Conservation (phyloP, 2,329 filamentous ascomycete species). For the Cladosporium cucumerinum region DNA sequence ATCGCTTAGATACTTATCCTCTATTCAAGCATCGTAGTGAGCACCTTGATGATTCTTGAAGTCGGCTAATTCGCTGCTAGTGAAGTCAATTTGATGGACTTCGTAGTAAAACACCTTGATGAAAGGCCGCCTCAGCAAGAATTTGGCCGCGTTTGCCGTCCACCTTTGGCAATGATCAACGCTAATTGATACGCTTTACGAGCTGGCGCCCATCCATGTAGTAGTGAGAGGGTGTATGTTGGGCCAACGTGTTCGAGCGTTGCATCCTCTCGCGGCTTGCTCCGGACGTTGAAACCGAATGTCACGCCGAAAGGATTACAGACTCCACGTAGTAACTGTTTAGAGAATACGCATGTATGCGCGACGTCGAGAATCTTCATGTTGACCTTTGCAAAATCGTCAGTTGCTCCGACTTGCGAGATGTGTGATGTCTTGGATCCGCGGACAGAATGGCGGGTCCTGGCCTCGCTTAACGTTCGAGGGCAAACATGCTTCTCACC, state of each 20-base stretch:
- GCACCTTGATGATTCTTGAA: constrained; percentile 10
- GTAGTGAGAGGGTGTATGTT: not conserved
- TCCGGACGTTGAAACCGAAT: not conserved
- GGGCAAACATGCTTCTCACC: not conserved
- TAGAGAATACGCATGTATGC: not conserved
- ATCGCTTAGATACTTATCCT: constrained; percentile 10
- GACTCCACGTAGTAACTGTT: not conserved
- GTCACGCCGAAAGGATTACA: not conserved
- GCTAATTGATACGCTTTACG: not conserved
- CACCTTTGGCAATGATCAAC: not conserved
- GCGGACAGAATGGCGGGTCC: not conserved
- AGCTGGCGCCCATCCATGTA: not conserved
- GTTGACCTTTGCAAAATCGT: not conserved
- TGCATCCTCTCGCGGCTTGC: not conserved
- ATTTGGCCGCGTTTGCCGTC: not conserved
- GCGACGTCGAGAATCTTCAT: not conserved
- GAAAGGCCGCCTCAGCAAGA: not conserved
- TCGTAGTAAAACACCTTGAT: constrained; percentile 16
- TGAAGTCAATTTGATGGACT: not conserved
- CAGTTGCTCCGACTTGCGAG: not conserved
- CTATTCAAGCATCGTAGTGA: not conserved
- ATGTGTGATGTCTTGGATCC: not conserved
- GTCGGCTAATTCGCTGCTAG: not conserved
- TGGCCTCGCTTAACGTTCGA: not conserved
- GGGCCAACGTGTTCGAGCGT: not conserved